These are phyloP conservation scores for Mycena venus DNA, from an alignment of 768 basidiomycete species.

Conservation along the genomic window DNA sequence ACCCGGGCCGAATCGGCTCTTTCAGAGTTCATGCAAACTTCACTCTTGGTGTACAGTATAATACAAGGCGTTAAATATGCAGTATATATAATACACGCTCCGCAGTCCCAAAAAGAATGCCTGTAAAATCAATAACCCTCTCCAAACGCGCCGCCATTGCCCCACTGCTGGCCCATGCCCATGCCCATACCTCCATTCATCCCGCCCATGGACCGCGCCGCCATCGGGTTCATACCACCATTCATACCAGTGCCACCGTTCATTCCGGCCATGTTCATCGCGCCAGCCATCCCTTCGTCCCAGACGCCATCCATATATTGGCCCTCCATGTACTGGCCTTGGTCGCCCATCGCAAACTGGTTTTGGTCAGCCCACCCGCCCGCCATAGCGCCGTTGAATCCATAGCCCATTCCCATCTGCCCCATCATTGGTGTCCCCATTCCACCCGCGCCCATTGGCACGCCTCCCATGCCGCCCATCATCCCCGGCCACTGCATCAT, in stretches of 20 bases:
- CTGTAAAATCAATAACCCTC: slow-evolving; percentile 18
- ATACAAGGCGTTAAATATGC: not conserved
- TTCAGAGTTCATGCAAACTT: too few species aligned
- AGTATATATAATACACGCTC: slow-evolving; percentile 13
- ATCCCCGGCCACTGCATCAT: slow-evolving; percentile 37
- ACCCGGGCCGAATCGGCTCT: not conserved
- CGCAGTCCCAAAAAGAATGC: slow-evolving; percentile 22
- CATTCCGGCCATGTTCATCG: slow-evolving; percentile 62
- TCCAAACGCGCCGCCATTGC: not conserved
- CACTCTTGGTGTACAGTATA: too few species aligned
- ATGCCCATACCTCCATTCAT: slow-evolving; percentile 20
- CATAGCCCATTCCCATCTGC: slow-evolving; percentile 41
- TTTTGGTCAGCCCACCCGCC: slow-evolving; percentile 37
- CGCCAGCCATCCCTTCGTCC: slow-evolving; percentile 52
- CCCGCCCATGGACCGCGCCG: too few species aligned
- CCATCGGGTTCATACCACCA: too few species aligned
- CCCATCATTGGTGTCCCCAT: slow-evolving; percentile 46
- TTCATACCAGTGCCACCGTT: slow-evolving; percentile 51
- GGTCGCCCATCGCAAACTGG: slow-evolving; percentile 45
- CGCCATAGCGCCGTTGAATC: slow-evolving; percentile 51
- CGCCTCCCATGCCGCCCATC: slow-evolving; percentile 36
- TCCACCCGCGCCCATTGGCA: slow-evolving; percentile 34
- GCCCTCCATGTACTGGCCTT: slow-evolving; percentile 46
- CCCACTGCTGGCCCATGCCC: slow-evolving; percentile 29
- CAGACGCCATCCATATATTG: slow-evolving; percentile 55